Percentiles rank a stretch among this genome's conserved stretches.
phyloP scores from a whole-genome alignment of 371 early-diverging fungal genomes.

The Mucor piriformis region DNA sequence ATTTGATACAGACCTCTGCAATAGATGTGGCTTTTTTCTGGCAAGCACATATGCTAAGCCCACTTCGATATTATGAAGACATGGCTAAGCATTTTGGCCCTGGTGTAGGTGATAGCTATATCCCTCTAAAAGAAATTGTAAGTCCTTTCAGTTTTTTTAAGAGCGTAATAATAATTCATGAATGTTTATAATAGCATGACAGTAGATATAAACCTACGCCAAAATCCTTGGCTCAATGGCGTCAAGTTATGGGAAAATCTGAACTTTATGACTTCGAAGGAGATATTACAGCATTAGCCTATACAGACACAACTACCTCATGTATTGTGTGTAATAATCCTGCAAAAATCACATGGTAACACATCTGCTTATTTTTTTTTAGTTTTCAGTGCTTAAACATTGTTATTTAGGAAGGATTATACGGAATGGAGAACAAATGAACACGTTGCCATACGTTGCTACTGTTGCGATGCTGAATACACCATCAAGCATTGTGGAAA shows the following conservation, averaged over 20 bases:
- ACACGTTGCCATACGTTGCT: background rate
- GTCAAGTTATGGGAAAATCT: background rate
- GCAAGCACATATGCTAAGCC: constrained; percentile 26
- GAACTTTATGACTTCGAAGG: background rate
- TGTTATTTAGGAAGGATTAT: constrained; percentile 5
- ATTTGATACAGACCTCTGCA: background rate
- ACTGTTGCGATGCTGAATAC: background rate
- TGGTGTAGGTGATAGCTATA: background rate
- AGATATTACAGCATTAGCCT: background rate
- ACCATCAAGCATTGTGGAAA: background rate
- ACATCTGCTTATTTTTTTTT: background rate
- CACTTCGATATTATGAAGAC: constrained; percentile 23
- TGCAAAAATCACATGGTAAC: background rate
- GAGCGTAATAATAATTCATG: background rate
- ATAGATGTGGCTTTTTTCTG: constrained; percentile 26
- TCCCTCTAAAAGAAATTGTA: constrained; percentile 4
- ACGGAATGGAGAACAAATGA: constrained; percentile 13
- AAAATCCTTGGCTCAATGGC: background rate
- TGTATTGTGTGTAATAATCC: constrained; percentile 2
- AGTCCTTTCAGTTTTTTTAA: background rate
- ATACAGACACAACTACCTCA: background rate
- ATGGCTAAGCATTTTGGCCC: background rate
- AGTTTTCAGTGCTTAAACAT: background rate
- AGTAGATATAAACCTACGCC: background rate
- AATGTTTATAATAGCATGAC: background rate